Base-by-base conservation (phyloP, 2,329 filamentous ascomycete species). In the Thelonectria discophora region DNA sequence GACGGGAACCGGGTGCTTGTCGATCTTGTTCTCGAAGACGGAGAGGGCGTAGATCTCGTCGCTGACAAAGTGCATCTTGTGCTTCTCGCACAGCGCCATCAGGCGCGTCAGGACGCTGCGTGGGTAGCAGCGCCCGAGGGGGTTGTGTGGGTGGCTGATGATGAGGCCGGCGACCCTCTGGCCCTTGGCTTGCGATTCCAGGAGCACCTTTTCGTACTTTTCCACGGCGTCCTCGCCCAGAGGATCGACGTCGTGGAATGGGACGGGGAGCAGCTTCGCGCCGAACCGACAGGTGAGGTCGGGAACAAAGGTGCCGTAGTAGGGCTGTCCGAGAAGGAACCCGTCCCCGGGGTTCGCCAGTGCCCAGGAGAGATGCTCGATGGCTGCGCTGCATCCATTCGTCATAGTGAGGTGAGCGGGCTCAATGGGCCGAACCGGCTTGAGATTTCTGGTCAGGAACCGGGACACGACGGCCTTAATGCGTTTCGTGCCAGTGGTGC, bases 11-110 rank as follows among this genome's bases (percentile, higher is more conserved):
- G 69, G 66, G 11, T 68, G 42, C 6, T 59, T 30, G 52, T 77
- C 75, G 12, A 76, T 48, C 0, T 55, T 71, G 61, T 80, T 84
- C 7, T 77, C 61, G 70, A 80, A 88, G 1, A 81, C 74, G 0
- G 84, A 86, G 5, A 85, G 69, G 2, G 84, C 86, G 67, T 88
- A 80, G 34, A 81, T 79, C 66, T 80, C 79, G 53, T 81, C 78
- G 65, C 79, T 81, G 70, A 88, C 79, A 39, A 88, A 73, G 65
- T 88, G 84, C 5, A 87, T 72, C 3, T 76, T 63, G 64, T 86
- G 73, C 56, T 78, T 75, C 46, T 76, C 66, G 65, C 84, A 87
- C 32, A 87, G 67, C 17, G 69, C 71, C 76, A 85, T 79, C 8
- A 83, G 67, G 3, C 71, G 73, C 5, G 79, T 62, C 9, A 85